Evolutionary conservation across 208 protist genomes (phyloP), one percentile per base, ranked within the genome.

Genomic region (Blastocrithidia nonstop): DNA sequence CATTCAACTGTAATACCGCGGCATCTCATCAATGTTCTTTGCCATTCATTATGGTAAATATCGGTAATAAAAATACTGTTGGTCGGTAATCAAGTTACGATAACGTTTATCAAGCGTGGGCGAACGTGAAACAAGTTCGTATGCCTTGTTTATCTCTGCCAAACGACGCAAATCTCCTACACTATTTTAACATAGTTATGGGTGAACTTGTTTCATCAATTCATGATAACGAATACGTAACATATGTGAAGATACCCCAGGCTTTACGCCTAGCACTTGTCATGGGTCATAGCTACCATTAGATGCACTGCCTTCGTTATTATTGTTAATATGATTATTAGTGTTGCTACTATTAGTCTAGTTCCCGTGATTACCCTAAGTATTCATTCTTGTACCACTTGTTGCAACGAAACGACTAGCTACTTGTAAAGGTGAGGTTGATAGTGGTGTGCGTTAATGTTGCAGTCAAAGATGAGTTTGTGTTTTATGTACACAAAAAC

Each of bases 41-140:
- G 83, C 83, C 78, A 92, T 88, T 79, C 83, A 92, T 66, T 92
- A 73, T 0, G 83, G 83, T 23, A 92, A 62, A 35, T 88, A 83
- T 44, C 56, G 66, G 58, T 92, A 92, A 54, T 92, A 92, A 43
- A 87, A 65, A 57, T 87, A 77, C 52, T 88, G 78, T 26, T 70
- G 74, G 61, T 92, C 83, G 6, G 62, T 75, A 35, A 92, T 72
- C 8, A 92, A 54, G 45, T 87, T 87, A 54, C 78, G 77, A 59
- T 92, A 92, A 45, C 78, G 78, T 23, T 61, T 61, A 57, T 92
- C 83, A 17, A 92, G 61, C 32, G 83, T 87, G 3, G 83, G 83
- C 55, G 74, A 86, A 58, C 86, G 86, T 19, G 78, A 87, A 33
- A 92, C 79, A 40, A 88, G 64, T 54, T 88, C 75, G 49, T 88